Conservation (phyloP, 257 asterid species). For the Przewalskia tangutica region DNA sequence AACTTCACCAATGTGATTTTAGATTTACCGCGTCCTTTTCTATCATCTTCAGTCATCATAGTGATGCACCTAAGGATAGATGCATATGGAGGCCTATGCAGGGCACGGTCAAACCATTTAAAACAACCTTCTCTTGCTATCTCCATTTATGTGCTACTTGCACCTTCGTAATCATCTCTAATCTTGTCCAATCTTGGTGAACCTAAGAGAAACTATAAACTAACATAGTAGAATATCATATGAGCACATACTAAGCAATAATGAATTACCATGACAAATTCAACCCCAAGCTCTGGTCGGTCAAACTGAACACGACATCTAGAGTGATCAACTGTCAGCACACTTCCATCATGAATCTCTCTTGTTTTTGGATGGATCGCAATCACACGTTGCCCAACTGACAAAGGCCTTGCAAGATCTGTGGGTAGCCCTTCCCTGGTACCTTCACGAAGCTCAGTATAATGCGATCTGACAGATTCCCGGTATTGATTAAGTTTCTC, state of each 20-base stretch:
- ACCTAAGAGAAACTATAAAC: neutral
- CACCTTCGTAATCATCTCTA: neutral
- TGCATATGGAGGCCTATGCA: neutral
- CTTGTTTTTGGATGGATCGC: constrained; percentile 95
- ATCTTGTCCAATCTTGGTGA: neutral
- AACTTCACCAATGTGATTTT: neutral
- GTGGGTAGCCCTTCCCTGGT: constrained; percentile 77
- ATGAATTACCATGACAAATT: constrained; percentile 68
- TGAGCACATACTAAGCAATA: neutral
- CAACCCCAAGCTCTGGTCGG: constrained; percentile 89
- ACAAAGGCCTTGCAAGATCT: constrained; percentile 83
- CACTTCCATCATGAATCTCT: constrained; percentile 83
- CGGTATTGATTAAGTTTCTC: constrained; percentile 82
- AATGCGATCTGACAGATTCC: constrained; percentile 80
- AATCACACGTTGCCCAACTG: constrained; percentile 91
- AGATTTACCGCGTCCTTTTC: neutral
- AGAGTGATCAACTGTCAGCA: constrained; percentile 77
- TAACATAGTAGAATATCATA: neutral
- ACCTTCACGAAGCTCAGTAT: constrained; percentile 80
- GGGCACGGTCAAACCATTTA: neutral
- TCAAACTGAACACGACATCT: constrained; percentile 90
- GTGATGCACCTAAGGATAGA: neutral
- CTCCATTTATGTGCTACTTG: neutral
- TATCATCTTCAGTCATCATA: neutral
- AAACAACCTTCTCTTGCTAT: neutral